Base-by-base conservation (phyloP, 768 basidiomycete species). In the Kwoniella pini region DNA sequence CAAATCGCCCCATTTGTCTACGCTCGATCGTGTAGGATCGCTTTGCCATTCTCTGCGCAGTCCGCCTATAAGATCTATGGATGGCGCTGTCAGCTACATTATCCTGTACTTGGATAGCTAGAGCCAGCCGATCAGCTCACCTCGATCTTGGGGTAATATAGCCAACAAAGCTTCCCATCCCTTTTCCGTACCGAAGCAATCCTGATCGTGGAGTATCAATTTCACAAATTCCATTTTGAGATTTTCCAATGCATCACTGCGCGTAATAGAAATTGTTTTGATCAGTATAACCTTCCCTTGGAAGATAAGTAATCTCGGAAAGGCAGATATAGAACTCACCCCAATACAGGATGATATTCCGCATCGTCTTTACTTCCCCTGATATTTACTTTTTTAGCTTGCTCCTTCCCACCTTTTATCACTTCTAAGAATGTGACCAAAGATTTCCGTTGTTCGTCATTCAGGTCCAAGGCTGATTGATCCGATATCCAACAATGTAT, bases 401-500 rank as follows among this genome's bases (percentile, higher is more conserved):
- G 86, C 68, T 91, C 89, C 58, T 88, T 88, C 7, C 89, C 86
- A 5, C 88, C 87, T 62, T 87, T 86, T 48, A 95, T 80, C 13
- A 97, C 87, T 28, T 90, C 89, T 68, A 98, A 79, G 80, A 87
- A 96, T 15, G 83, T 85, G n/a, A 97, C 90, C 51, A 99, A 80
- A 0, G 91, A 85, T 74, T 84, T 87, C 24, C 96, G 82, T 78
- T 95, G 87, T 56, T 95, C 91, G 72, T 99, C 96, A 10, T 90
- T 94, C 48, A 98, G 82, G 55, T 84, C 86, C 82, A 97, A 84
- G 1, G 95, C 96, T 57, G 88, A 85, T 33, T 83, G 80, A 78
- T 99, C 96, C 2, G 89, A 91, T 64, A 99, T 86, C 96, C 96
- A 99, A 76, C 92, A 83, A 82, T 99, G 96, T 67, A 99, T 99